These are phyloP conservation scores for Sporisorium graminicola DNA, from an alignment of 1,284 basidiomycete species.

Conservation along the genomic window DNA sequence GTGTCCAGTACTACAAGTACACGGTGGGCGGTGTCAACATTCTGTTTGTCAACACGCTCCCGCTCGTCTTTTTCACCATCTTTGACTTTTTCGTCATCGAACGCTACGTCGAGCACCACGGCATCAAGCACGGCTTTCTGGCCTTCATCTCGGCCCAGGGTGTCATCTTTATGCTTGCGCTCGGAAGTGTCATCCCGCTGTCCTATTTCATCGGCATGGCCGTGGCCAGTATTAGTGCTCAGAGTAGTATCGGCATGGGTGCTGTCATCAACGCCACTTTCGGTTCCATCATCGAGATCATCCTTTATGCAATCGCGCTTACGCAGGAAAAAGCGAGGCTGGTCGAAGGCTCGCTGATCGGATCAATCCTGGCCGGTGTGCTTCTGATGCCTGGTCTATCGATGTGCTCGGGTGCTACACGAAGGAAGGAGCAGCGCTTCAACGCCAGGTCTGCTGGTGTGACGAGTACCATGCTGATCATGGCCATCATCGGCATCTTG, in stretches of 20 bases:
- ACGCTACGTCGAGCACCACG: conserved; percentile 77
- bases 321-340: conserved; percentile 89
- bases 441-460: conserved; percentile 98
- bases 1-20: conserved; percentile 97
- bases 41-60: conserved; percentile 94
- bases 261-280: conserved; percentile 99
- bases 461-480: conserved; percentile 99
- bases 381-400: conserved; percentile 95
- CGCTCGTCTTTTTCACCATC: conserved; percentile 94
- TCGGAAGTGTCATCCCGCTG: conserved; percentile 93
- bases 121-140: conserved; percentile 75
- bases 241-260: conserved; percentile 98
- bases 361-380: conserved; percentile 91
- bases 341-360: conserved; percentile 97
- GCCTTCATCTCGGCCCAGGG: conserved; percentile 80
- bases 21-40: conserved; percentile 99
- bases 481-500: conserved; percentile 98
- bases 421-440: conserved; percentile 95
- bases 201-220: conserved; percentile 99
- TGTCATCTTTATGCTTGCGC: conserved; percentile 85
- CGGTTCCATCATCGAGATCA: conserved; percentile 96
- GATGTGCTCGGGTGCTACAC: conserved; percentile 94
- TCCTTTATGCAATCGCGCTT: conserved; percentile 90
- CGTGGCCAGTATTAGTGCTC: conserved; percentile 96
- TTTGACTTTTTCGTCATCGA: conserved; percentile 89